Evolutionary conservation across 352 stramenopile species (phyloP), one percentile per base, ranked within the genome.

Genomic region (Globisporangium megalacanthum): DNA sequence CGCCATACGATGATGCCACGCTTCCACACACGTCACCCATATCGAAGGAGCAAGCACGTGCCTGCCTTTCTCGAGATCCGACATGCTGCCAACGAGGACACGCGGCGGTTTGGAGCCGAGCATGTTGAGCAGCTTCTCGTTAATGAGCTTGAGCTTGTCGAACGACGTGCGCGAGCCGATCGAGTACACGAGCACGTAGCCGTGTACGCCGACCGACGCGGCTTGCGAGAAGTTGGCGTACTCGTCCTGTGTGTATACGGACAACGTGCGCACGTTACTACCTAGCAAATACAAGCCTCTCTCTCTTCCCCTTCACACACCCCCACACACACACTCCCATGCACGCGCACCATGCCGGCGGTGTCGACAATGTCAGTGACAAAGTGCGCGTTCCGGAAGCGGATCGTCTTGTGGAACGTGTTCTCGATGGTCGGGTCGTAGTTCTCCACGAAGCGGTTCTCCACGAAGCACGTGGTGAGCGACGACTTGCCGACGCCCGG

Each of bases 371-470:
- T 98, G 67, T 98, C 95, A 25, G 93, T 98, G 36, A 95, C 86
- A 60, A 98, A 98, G 72, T 98, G 90, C 20, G 96, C 95, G 66
- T 97, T 97, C n/a, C 88, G 77, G 75, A 98, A 97, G 39, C 92
- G 86, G 54, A 98, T 97, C 9, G 88, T 98, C 78, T 98, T 98
- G 77, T 97, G 89, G 64, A 97, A 96, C 31, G 92, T 98, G 70
- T 96, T 97, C 73, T 98, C 95, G 65, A 98, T 98, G 6, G 95
- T 98, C 48, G 95, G 93, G 71, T 98, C 92, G 66, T 98, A 98
- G 69, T 93, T 95, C 64, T 92, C 81, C 36, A 94, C 73, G 62
- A 95, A 96, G 42, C 83, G 79, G 62, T 94, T 97, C 72, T 95
- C 94, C 37, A 98, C 92, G 65, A 98, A 98, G 61, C 87, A 92